Evolutionary conservation across 176 grass and related monocot genomes (phyloP), one percentile per base, ranked within the genome.

Genomic region (Aechmea fasciata): DNA sequence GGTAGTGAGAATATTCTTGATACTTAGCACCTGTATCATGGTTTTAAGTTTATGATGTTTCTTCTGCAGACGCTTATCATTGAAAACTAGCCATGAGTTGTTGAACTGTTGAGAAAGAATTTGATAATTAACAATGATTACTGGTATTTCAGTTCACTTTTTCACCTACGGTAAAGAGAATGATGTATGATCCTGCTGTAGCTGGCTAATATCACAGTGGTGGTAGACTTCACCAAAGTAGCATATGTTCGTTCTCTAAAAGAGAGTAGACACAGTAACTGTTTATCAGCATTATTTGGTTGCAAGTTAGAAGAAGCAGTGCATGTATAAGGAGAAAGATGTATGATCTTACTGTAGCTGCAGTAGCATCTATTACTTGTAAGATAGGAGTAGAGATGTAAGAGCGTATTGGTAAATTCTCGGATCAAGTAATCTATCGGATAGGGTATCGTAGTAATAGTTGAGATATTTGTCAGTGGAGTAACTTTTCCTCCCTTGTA

Each of bases 401-500:
- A 52, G 49, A 50, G 69, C 59, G 69, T 72, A 74, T 13, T 75
- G 69, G 75, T 78, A 67, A 52, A 53, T 68, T 69, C 29, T 51
- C 78, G 47, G 69, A 50, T 29, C 49, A 67, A 73, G 71, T 76
- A 71, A 67, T 69, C 68, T 29, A 11, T 52, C 49, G 65, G 69
- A 33, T 70, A 67, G 70, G 57, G 49, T 75, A 69, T 57, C 72
- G n/a, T 53, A 13, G 49, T 79, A 80, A 50, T 79, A 80, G 17
- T 54, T 79, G 47, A 73, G 57, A 79, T 75, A 79, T 84, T 57
- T 75, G 57, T 76, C 67, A 70, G 67, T 79, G 71, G 48, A 67
- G 71, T 85, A 85, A 80, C 80, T 19, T 78, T 83, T 78, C 75
- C 70, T 75, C 71, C 72, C 63, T 69, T 68, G 47, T 73, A 26